These are phyloP conservation scores for Amniculicola lignicola DNA, from an alignment of 495 filamentous ascomycete species.

Conservation along the genomic window DNA sequence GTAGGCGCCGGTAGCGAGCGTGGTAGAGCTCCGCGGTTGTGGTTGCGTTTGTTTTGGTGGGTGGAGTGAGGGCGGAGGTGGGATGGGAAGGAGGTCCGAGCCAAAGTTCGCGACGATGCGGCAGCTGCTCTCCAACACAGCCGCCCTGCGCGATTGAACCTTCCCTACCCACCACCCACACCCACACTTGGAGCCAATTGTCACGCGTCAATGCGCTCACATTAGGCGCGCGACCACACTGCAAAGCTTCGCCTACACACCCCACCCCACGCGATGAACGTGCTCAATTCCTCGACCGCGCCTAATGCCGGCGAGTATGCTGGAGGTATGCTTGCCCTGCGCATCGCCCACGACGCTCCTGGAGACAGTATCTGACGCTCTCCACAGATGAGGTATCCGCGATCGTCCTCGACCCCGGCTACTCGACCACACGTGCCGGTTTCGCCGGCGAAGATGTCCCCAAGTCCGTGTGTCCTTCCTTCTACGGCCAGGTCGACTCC, in stretches of 20 bases:
- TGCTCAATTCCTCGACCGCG: conserved; percentile 28
- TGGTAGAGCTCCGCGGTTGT: not conserved
- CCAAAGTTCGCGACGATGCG: conserved; percentile 15
- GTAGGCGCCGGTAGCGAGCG: not conserved
- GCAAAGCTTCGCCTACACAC: too few species aligned
- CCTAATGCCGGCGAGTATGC: conserved; percentile 34
- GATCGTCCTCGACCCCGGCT: conserved; percentile 93
- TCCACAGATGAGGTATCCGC: conserved; percentile 83
- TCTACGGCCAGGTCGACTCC: conserved; percentile 68
- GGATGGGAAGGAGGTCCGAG: not conserved
- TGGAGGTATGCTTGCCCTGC: conserved; percentile 25
- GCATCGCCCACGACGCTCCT: not conserved
- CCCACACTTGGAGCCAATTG: not conserved
- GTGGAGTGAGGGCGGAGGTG: not conserved
- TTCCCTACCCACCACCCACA: not conserved
- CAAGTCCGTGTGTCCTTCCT: conserved; percentile 85
- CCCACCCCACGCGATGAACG: conserved; percentile 24
- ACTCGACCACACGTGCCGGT: conserved; percentile 83
- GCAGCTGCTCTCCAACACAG: conserved; percentile 16
- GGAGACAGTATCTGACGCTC: not conserved
- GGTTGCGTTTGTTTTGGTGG: not conserved
- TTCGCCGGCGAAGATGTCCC: conserved; percentile 97
- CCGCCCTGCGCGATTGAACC: conserved; percentile 1
- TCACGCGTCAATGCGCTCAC: conserved; percentile 21
- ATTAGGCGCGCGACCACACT: not conserved